Evolutionary conservation across 768 basidiomycete species (phyloP).

Genomic region (Imleria badia): DNA sequence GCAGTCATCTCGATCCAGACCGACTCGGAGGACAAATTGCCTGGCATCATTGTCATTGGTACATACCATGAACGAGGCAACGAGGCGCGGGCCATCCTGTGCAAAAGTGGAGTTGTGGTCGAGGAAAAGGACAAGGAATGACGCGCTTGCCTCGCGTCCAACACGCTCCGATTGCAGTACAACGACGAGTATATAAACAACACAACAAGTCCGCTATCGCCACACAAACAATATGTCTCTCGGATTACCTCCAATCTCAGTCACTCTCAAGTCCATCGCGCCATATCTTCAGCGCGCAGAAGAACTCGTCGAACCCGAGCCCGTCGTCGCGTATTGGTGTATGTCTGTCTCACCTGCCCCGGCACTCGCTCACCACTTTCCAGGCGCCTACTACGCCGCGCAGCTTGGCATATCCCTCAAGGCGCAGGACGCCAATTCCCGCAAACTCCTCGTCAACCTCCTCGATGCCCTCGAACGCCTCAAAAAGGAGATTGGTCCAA

Average conservation of each 20-base stretch:
- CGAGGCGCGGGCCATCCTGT: slow-evolving; percentile 4
- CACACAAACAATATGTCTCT: slow-evolving; percentile 36
- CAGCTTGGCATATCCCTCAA: slow-evolving; percentile 81
- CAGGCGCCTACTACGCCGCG: slow-evolving; percentile 90
- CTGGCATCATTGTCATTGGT: no score
- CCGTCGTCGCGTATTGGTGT: slow-evolving; percentile 96
- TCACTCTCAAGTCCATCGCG: slow-evolving; percentile 62
- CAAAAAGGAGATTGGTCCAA: slow-evolving; percentile 70
- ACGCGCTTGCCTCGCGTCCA: slow-evolving; percentile 1
- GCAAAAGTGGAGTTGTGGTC: neutral
- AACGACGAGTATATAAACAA: no score
- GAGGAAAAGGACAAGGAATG: neutral
- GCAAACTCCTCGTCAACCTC: slow-evolving; percentile 68
- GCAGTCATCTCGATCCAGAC: slow-evolving; percentile 18
- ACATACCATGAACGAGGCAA: neutral
- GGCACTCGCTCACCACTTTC: neutral
- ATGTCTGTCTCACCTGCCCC: slow-evolving; percentile 31
- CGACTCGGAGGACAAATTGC: no score
- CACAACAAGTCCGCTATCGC: no score
- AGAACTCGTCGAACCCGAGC: slow-evolving; percentile 80
- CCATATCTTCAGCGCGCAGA: slow-evolving; percentile 89
- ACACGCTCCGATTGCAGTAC: neutral
- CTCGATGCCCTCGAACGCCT: slow-evolving; percentile 77
- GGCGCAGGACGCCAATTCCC: slow-evolving; percentile 60
- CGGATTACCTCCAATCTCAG: slow-evolving; percentile 58